Base-by-base conservation (phyloP, 164 flowering plant genomes). In the Euptelea pleiosperma region DNA sequence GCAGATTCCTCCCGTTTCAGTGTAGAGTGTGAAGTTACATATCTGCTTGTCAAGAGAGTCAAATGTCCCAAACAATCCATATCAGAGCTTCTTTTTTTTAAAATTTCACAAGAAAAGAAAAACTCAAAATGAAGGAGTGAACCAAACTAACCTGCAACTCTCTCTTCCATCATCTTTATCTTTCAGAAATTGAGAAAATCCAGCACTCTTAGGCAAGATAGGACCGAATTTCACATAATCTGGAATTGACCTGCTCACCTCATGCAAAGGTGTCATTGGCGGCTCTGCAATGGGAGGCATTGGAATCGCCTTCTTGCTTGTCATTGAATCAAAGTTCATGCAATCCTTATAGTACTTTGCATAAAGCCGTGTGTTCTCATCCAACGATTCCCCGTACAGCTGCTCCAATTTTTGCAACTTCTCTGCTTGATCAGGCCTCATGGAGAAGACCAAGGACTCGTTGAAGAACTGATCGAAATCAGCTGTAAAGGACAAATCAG, bases 231-330 rank as follows among this genome's bases (percentile, higher is more conserved):
- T 82, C 14, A 87, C 84, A 57, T 65, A 82, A 70, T 87, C 84
- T 33, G 88, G 94, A 67, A 87, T 77, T 0, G 79, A 73, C 30
- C 70, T 58, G 73, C 91, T 82, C 49, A 87, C 71, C 61, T 87
- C 90, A 61, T 72, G 90, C 67, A 82, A 55, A 44, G 90, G 88
- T 57, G 90, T 84, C 85, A 79, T 77, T 10, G 94, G 94, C 22
- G 94, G 85, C 61, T 87, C 90, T 19, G 85, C 90, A 55, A 87
- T 87, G 8, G 94, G 94, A 47, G 84, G 47, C 90, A 87, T 82
- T 24, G 90, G 88, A 43, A 75, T 61, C 58, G 64, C 73, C 68
- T 69, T 82, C 75, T 70, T 81, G 73, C 67, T 71, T 16, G 77
- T 31, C 11, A 49, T 56, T 33, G 81, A 51, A 77, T 84, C 85